Base-by-base conservation (phyloP, 306 rosid genomes). In the Rubus parviflorus region DNA sequence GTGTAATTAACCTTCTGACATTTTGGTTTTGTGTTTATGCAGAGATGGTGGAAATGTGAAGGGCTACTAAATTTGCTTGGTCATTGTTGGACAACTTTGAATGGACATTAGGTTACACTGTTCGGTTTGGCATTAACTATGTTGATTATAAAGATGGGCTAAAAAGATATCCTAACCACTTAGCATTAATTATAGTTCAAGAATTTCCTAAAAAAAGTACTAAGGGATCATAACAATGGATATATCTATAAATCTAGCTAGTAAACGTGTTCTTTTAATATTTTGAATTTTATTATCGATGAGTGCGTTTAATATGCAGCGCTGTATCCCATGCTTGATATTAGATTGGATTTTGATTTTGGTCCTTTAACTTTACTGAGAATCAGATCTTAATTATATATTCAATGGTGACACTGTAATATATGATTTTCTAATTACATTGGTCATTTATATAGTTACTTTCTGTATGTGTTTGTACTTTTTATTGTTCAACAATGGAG, bases 61-160 rank as follows among this genome's bases (percentile, higher is more conserved):
- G 74, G 92, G 92, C 20, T 90, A 84, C 52, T n/a, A n/a, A n/a
- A n/a, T 88, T 90, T 77, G 92, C 80, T 25, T 86, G 90, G 92
- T 81, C 94, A 2, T 64, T 88, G 51, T 35, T 85, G 81, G 89
- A 89, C 80, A 79, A 86, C 53, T 37, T 85, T 11, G 90, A 86
- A 84, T 86, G 92, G 91, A 65, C 46, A 66, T 70, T 77, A 8
- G 88, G 92, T 64, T 89, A 80, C 47, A 81, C 86, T 0, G 81
- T 83, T 77, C 80, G 88, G 7, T 88, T 86, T 51, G 92, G 89
- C 25, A 71, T 88, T 25, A 42, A 77, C 51, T 85, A 73, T 40
- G 81, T 88, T 30, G 87, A 90, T 64, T 86, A 63, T 38, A 82
- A 86, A 60, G 45, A 89, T 53, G 85, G 81, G 19, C 64, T 82